phyloP scores from a whole-genome alignment of 257 asterid genomes.

The Gentiana dahurica region DNA sequence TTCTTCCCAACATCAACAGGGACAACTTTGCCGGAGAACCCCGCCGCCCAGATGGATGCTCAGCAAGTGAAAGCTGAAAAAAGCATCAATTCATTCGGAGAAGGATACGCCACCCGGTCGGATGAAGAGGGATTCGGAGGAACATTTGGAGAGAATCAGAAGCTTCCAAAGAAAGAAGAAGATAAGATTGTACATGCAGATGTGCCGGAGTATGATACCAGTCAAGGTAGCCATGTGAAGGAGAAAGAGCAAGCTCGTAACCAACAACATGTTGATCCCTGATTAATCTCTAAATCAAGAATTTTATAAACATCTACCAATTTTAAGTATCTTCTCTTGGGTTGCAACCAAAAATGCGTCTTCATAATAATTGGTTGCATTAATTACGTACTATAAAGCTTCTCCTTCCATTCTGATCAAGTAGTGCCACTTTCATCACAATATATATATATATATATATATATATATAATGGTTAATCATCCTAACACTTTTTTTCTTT shows the following conservation, averaged over 20 bases:
- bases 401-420: too few relatives aligned
- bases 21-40: not conserved
- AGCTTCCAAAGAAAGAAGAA: constrained; percentile 15
- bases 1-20: constrained; percentile 11
- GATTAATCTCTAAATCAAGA: too few relatives aligned
- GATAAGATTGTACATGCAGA: constrained; percentile 10
- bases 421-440: too few relatives aligned
- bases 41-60: not conserved
- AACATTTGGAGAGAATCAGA: constrained; percentile 30
- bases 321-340: too few relatives aligned
- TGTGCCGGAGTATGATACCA: constrained; percentile 1
- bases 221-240: constrained; percentile 54
- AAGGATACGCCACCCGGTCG: constrained; percentile 52
- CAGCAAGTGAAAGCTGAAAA: constrained; percentile 18
- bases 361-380: too few relatives aligned
- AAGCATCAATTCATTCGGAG: constrained; percentile 47
- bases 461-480: too few relatives aligned
- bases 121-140: constrained; percentile 88
- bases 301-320: too few relatives aligned
- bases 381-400: too few relatives aligned
- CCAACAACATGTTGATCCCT: constrained; percentile 12
- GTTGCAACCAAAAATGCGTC: too few relatives aligned
- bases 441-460: too few relatives aligned
- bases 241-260: constrained; percentile 55
- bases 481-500: too few relatives aligned